phyloP scores from a whole-genome alignment of 805 yeast species.

The Candida odintsovae region DNA sequence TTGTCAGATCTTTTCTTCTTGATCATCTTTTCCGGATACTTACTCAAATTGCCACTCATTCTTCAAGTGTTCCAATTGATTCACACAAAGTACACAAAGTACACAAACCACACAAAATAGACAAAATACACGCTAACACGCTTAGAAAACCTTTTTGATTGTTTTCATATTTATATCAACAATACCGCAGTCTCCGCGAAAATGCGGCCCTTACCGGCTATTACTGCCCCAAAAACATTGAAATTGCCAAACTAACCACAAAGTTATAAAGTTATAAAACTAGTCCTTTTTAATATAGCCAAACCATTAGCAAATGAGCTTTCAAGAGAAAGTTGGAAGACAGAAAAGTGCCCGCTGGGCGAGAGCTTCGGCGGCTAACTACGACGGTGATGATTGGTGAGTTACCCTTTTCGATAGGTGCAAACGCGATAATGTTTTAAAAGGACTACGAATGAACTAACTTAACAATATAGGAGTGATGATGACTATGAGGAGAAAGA shows the following conservation, averaged over 20 bases:
- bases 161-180: too few relatives aligned
- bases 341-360: constrained; percentile 37
- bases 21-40: background rate
- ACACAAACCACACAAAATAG: too few relatives aligned
- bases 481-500: constrained; percentile 13
- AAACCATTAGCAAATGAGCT: constrained; percentile 5
- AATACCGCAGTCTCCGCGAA: background rate
- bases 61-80: background rate
- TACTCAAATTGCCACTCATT: background rate
- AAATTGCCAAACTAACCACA: too few relatives aligned
- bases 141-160: too few relatives aligned
- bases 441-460: constrained; percentile 1
- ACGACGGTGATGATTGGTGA: constrained; percentile 38
- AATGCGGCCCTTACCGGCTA: background rate
- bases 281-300: background rate
- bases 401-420: constrained; percentile 3
- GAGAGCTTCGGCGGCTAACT: constrained; percentile 33
- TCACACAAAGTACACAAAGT: too few relatives aligned
- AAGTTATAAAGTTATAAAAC: too few relatives aligned
- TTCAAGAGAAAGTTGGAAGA: constrained; percentile 26
- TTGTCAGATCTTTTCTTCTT: too few relatives aligned
- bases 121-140: too few relatives aligned
- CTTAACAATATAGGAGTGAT: constrained; percentile 12
- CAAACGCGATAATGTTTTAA: background rate
- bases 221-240: too few relatives aligned